A percentile compares a stretch with the other conserved stretches of the same genome.
Conservation (phyloP, 345 rosid genomes). For the Erysimum cheiranthoides region DNA sequence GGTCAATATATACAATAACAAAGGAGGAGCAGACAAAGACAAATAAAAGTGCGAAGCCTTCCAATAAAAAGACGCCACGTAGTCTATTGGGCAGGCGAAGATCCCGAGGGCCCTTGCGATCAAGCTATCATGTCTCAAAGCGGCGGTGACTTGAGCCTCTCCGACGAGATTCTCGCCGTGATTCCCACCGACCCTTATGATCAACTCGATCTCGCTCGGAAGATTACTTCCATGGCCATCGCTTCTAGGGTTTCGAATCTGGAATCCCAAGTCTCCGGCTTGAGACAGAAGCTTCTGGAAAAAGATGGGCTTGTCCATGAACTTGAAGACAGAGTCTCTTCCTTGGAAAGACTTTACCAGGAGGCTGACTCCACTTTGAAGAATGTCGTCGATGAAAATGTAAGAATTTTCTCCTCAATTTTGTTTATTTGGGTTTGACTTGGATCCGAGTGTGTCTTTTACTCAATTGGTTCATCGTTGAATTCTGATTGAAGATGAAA, state of each 20-base stretch:
- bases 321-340: constrained; percentile 59
- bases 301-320: constrained; percentile 70
- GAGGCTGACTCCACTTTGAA: constrained; percentile 69
- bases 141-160: constrained; percentile 57
- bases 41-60: background rate
- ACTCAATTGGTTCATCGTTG: background rate
- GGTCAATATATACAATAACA: background rate
- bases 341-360: constrained; percentile 56
- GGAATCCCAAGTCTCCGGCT: constrained; percentile 65
- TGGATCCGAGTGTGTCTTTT: background rate
- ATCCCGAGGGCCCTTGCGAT: constrained; percentile 38
- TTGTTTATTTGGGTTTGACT: background rate
- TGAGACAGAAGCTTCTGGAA: constrained; percentile 60
- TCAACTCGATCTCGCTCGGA: constrained; percentile 94
- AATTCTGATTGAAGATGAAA: constrained; percentile 56
- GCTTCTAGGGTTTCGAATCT: constrained; percentile 88
- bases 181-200: constrained; percentile 92
- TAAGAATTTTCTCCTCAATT: constrained; percentile 26
- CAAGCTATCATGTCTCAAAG: constrained; percentile 40
- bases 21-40: constrained; percentile 10
- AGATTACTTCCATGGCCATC: constrained; percentile 95
- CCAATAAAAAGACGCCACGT: constrained; percentile 37
- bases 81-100: background rate
- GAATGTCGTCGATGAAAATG: constrained; percentile 71
- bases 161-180: constrained; percentile 80